Evolutionary conservation across 257 asterid species (phyloP).

Genomic region (Solanum chilense): DNA sequence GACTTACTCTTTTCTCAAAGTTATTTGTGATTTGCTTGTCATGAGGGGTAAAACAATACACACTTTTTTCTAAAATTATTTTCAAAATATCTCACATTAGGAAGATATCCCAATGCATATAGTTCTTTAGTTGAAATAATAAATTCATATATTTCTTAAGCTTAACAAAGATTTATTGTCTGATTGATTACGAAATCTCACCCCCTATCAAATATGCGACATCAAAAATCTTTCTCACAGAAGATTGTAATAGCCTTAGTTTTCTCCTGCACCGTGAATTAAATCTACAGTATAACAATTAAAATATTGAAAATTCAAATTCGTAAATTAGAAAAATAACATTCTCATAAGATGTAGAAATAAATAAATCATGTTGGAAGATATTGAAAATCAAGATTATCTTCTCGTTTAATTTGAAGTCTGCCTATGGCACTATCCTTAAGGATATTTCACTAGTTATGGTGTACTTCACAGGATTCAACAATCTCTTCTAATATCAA

Average conservation of each 20-base stretch:
- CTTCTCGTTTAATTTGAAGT: neutral
- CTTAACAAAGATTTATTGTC: neutral
- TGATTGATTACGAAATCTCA: neutral
- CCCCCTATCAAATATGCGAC: neutral
- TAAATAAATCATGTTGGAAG: neutral
- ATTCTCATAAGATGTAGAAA: neutral
- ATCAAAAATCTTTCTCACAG: neutral
- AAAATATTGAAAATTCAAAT: no score
- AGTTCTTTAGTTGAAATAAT: neutral
- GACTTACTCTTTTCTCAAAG: neutral
- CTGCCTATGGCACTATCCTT: neutral
- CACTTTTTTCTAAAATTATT: neutral
- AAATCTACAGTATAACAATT: neutral
- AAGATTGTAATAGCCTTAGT: neutral
- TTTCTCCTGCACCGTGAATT: neutral
- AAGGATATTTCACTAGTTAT: neutral
- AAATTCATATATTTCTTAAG: neutral
- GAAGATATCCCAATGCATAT: neutral
- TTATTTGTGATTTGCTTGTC: neutral
- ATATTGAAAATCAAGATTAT: neutral
- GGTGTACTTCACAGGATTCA: neutral
- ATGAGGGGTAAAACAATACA: neutral
- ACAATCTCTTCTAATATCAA: neutral
- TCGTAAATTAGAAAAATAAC: neutral
- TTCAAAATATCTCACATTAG: neutral